Percentiles rank a stretch among this genome's conserved stretches.
Conservation (phyloP, 2,329 filamentous ascomycete species). For the Arthrobotrys conoides region DNA sequence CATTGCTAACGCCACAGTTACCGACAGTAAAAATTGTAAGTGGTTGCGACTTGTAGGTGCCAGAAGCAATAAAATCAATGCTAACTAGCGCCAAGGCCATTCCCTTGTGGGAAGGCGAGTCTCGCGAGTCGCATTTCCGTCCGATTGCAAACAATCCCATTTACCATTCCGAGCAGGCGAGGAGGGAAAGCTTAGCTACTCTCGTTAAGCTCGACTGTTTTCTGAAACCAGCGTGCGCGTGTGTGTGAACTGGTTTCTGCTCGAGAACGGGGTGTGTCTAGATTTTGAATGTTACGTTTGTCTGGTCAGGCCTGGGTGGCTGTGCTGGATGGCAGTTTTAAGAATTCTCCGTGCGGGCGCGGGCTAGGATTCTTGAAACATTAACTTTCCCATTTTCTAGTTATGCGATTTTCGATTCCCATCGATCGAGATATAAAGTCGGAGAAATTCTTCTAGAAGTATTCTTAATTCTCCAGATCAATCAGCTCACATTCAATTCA, state of each 20-base stretch:
- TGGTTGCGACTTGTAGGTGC: no score
- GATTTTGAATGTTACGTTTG: conserved; percentile 12
- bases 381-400: background rate
- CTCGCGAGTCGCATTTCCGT: background rate
- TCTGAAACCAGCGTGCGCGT: no score
- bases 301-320: background rate
- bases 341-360: background rate
- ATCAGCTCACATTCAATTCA: no score
- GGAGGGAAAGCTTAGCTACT: no score
- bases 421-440: background rate
- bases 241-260: no score
- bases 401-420: no score
- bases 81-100: background rate
- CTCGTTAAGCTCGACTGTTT: no score
- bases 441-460: no score
- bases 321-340: background rate
- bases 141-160: no score
- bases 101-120: background rate
- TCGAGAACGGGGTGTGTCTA: background rate
- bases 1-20: no score
- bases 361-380: background rate
- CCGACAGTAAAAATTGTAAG: background rate
- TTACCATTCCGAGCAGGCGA: no score
- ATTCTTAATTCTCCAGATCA: no score
- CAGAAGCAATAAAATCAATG: background rate